phyloP scores from a whole-genome alignment of 495 filamentous ascomycete species.

The Aspergillus taichungensis region DNA sequence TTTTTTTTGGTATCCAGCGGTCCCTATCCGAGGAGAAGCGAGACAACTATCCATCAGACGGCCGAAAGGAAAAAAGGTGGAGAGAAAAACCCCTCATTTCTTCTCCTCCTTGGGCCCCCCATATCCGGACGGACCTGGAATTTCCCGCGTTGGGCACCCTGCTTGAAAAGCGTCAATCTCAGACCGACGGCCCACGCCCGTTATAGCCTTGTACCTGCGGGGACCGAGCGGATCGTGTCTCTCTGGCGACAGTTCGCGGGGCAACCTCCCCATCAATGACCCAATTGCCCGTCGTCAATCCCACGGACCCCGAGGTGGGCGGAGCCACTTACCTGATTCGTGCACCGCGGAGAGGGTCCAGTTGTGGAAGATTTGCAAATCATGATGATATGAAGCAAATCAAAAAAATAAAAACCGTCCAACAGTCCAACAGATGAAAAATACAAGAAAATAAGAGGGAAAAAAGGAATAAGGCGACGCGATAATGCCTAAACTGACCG shows the following conservation, averaged over 20 bases:
- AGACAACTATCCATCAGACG: neutral
- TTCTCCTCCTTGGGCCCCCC: neutral
- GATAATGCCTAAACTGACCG: slow-evolving; percentile 15
- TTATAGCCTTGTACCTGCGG: too few species aligned
- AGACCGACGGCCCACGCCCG: neutral
- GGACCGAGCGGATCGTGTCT: too few species aligned
- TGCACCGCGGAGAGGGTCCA: too few species aligned
- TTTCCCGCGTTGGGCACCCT: neutral
- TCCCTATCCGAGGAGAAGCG: neutral
- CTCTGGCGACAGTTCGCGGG: too few species aligned
- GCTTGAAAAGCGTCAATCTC: neutral
- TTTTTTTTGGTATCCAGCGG: neutral
- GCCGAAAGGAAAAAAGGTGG: neutral
- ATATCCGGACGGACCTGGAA: neutral
- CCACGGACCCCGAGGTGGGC: too few species aligned
- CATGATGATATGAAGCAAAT: too few species aligned
- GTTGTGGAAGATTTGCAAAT: too few species aligned
- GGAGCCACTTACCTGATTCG: too few species aligned
- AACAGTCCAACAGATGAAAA: too few species aligned
- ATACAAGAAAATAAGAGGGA: neutral
- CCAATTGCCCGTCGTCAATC: too few species aligned
- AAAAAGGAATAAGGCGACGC: slow-evolving; percentile 3
- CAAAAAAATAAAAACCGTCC: too few species aligned
- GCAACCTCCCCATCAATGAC: too few species aligned
- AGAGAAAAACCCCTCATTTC: neutral